A percentile compares a stretch with the other conserved stretches of the same genome.
Evolutionary conservation across 441 rosid species (phyloP).

Genomic region (Erodium trifolium): DNA sequence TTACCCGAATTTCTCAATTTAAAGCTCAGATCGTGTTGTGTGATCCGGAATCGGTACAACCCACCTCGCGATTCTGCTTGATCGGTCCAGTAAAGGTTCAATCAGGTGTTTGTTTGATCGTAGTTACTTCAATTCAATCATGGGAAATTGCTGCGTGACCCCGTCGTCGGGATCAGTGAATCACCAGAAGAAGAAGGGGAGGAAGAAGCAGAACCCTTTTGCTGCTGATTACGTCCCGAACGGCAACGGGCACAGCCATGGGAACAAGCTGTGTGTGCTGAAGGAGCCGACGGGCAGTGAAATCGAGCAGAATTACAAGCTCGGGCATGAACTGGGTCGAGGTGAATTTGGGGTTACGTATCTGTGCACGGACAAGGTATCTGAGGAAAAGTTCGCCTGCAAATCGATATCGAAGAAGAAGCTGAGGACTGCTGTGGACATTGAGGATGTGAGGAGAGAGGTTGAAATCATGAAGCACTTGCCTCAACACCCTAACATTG

Average conservation of each 20-base stretch:
- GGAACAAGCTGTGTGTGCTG: constrained; percentile 38
- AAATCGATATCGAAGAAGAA: constrained; percentile 62
- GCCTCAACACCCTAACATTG: constrained; percentile 51
- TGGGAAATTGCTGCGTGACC: constrained; percentile 74
- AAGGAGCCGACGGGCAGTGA: constrained; percentile 52
- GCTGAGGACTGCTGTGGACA: constrained; percentile 54
- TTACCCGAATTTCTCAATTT: neutral
- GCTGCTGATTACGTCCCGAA: constrained; percentile 39
- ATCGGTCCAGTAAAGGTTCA: neutral
- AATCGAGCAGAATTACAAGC: constrained; percentile 41
- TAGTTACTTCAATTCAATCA: constrained; percentile 11
- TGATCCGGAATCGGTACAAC: neutral
- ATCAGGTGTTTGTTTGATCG: neutral
- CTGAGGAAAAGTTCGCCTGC: constrained; percentile 44
- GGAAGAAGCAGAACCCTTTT: constrained; percentile 67
- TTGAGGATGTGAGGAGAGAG: constrained; percentile 71
- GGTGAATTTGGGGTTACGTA: constrained; percentile 67
- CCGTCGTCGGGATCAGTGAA: constrained; percentile 16
- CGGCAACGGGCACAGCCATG: constrained; percentile 22
- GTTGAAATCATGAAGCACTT: constrained; percentile 65
- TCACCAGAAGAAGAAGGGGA: constrained; percentile 31
- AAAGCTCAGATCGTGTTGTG: neutral
- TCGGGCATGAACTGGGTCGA: constrained; percentile 62
- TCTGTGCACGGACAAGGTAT: constrained; percentile 48
- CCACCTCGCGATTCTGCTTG: neutral